These are phyloP conservation scores for Spongispora temasekensis DNA, from an alignment of 1,284 basidiomycete species.

Conservation along the genomic window DNA sequence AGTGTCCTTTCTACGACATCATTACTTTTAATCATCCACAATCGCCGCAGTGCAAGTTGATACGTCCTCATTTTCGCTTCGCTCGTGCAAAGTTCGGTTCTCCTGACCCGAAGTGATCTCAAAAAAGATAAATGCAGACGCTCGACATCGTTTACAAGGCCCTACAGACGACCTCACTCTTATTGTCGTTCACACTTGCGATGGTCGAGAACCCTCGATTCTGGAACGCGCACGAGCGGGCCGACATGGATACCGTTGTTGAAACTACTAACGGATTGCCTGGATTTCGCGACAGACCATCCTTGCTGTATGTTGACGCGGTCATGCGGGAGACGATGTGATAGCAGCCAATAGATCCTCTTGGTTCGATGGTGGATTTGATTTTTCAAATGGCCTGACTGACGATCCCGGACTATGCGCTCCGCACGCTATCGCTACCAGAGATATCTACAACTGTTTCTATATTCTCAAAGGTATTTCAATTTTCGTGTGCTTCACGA, in stretches of 20 bases:
- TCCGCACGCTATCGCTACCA: constrained; percentile 15
- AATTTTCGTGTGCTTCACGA: too few relatives aligned
- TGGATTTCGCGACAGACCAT: constrained; percentile 38
- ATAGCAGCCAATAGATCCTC: constrained; percentile 27
- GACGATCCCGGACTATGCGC: constrained; percentile 10
- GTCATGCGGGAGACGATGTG: constrained; percentile 41
- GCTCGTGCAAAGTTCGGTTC: too few relatives aligned
- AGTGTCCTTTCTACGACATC: too few relatives aligned
- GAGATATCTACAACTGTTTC: constrained; percentile 27
- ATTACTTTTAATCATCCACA: too few relatives aligned
- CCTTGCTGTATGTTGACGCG: constrained; percentile 41
- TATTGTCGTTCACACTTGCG: constrained; percentile 35
- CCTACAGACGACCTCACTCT: constrained; percentile 12
- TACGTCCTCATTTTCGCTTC: too few relatives aligned
- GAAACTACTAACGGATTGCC: constrained; percentile 40
- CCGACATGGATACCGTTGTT: constrained; percentile 42
- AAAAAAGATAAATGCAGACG: neutral
- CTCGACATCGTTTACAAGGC: constrained; percentile 8
- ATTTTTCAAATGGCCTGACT: neutral
- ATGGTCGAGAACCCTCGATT: constrained; percentile 38
- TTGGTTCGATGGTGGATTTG: constrained; percentile 16
- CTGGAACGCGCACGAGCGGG: constrained; percentile 38
- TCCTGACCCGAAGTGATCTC: too few relatives aligned
- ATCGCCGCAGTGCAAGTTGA: too few relatives aligned
- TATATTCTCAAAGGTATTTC: constrained; percentile 32